A percentile compares a stretch with the other conserved stretches of the same genome.
These are phyloP conservation scores for Alternaria sp. DNA, from an alignment of 2,329 filamentous ascomycete species.

Conservation along the genomic window DNA sequence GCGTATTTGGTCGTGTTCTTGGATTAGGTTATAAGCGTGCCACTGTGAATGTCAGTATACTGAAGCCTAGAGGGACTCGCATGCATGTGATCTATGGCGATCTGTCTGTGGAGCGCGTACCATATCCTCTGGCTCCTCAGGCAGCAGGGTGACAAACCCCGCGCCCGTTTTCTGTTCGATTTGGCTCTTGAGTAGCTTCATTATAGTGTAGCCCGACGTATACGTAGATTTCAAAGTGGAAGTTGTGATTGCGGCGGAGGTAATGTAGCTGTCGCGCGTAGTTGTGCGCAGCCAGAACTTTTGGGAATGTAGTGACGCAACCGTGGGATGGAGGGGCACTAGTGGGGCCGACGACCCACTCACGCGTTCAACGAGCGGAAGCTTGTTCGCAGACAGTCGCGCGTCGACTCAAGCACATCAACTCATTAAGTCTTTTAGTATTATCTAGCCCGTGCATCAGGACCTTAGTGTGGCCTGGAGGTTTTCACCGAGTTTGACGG, in stretches of 20 bases:
- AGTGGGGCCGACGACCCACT: background rate
- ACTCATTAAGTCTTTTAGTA: background rate
- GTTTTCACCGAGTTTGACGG: background rate
- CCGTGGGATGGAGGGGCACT: background rate
- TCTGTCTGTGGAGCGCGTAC: slow-evolving; percentile 45
- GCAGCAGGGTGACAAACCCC: slow-evolving; percentile 68
- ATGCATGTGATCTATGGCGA: too few relatives aligned
- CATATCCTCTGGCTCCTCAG: slow-evolving; percentile 79
- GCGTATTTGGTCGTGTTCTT: slow-evolving; percentile 67
- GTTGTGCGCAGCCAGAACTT: background rate
- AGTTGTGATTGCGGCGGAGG: background rate
- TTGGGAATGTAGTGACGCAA: background rate
- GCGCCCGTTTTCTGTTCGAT: slow-evolving; percentile 69
- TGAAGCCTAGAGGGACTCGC: background rate
- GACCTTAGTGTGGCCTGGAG: background rate
- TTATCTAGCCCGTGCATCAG: background rate
- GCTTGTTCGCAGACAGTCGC: too few relatives aligned
- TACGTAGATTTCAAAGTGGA: background rate
- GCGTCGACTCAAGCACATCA: background rate
- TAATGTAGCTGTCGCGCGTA: background rate
- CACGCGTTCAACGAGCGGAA: background rate
- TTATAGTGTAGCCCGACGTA: slow-evolving; percentile 37
- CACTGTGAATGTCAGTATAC: slow-evolving; percentile 56
- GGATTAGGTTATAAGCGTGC: slow-evolving; percentile 77
- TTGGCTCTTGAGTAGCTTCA: slow-evolving; percentile 71